Conservation (phyloP, 306 rosid species). For the Boehmeria nivea region DNA sequence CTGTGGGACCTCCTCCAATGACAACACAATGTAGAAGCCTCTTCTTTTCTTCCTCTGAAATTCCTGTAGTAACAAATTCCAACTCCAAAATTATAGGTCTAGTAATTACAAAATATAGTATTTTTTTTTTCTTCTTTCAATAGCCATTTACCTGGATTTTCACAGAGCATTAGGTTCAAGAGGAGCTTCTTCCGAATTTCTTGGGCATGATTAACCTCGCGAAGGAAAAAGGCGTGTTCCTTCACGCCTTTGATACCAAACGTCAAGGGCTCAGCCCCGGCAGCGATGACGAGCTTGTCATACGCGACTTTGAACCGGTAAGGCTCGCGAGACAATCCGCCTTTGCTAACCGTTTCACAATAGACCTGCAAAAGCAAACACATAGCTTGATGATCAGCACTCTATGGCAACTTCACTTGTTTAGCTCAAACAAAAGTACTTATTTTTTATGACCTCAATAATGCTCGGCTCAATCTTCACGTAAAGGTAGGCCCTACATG, state of each 20-base stretch:
- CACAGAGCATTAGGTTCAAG: constrained; percentile 80
- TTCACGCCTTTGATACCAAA: constrained; percentile 85
- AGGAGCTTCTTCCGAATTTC: constrained; percentile 93
- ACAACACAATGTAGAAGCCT: constrained; percentile 87
- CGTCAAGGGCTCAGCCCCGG: constrained; percentile 86
- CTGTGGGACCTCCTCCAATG: constrained; percentile 97
- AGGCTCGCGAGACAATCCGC: constrained; percentile 51
- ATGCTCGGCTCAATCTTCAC: too few species aligned
- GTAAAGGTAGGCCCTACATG: too few species aligned
- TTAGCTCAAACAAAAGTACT: too few species aligned
- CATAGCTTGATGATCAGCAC: too few species aligned
- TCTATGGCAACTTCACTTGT: too few species aligned
- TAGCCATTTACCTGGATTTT: constrained; percentile 84
- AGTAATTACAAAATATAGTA: too few species aligned
- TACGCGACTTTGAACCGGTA: constrained; percentile 84
- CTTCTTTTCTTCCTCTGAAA: constrained; percentile 80
- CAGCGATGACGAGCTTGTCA: constrained; percentile 91
- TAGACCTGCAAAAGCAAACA: constrained; percentile 45
- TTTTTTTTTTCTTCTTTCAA: too few species aligned
- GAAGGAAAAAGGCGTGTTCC: constrained; percentile 86
- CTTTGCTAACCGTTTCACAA: constrained; percentile 63
- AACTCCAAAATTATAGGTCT: background rate
- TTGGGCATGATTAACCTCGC: constrained; percentile 91
- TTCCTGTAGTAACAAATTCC: constrained; percentile 37
- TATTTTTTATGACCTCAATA: too few species aligned